Conservation (phyloP, 306 rosid species). For the Medicago lupulina region DNA sequence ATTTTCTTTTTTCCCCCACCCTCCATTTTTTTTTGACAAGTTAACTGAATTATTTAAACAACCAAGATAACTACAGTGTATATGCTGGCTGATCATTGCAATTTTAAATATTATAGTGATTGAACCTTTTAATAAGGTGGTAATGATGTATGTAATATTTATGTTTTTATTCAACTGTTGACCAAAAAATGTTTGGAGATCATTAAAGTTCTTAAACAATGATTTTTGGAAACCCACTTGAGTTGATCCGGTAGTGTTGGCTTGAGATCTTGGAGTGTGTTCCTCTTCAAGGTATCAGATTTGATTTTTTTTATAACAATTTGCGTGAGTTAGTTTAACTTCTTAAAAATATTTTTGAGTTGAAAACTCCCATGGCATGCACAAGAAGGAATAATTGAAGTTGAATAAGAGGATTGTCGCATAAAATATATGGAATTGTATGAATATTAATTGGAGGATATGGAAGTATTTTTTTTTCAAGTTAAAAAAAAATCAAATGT, state of each 20-base stretch:
- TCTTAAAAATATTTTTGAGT: neutral
- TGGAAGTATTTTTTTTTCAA: no score
- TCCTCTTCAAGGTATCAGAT: no score
- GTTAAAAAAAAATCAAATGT: no score
- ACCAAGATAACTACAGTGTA: slow-evolving; percentile 26
- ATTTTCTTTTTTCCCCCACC: neutral
- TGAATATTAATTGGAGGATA: no score
- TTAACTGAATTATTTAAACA: neutral
- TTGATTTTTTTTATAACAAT: no score
- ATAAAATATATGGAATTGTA: no score
- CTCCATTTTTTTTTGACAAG: neutral
- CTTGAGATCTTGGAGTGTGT: no score
- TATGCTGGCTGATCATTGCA: slow-evolving; percentile 17
- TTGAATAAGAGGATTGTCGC: no score
- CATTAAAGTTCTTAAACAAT: neutral
- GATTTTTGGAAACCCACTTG: neutral
- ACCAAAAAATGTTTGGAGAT: neutral
- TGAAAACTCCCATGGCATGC: no score
- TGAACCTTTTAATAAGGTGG: neutral
- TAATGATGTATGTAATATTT: neutral
- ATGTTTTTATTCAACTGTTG: neutral
- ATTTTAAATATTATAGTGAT: slow-evolving; percentile 16
- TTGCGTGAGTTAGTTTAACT: no score
- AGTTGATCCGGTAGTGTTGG: no score
- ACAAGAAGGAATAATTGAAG: no score